phyloP scores from a whole-genome alignment of 345 rosid species.

The Populus simonii region DNA sequence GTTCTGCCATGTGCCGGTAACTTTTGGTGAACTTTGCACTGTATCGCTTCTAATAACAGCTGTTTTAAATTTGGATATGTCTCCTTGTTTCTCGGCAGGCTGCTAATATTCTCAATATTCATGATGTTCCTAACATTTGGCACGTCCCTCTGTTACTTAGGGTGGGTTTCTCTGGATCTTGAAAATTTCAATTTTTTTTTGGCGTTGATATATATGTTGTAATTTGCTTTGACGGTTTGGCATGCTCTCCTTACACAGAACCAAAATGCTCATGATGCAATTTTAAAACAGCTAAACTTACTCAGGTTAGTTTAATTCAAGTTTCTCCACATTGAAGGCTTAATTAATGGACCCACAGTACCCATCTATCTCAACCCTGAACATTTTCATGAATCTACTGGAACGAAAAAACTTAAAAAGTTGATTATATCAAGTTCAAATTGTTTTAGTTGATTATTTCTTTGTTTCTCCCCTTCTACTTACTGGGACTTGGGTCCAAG shows the following conservation, averaged over 20 bases:
- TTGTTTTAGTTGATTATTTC: not conserved
- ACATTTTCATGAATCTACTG: not conserved
- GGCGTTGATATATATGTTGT: not conserved
- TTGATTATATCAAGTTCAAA: not conserved
- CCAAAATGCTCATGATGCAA: conserved; percentile 86
- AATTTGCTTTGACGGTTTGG: conserved; percentile 10
- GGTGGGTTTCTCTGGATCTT: conserved; percentile 24
- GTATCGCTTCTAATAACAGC: not conserved
- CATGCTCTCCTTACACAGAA: conserved; percentile 45
- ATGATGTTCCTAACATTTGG: conserved; percentile 39
- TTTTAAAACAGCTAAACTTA: conserved; percentile 70
- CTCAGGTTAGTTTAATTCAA: conserved; percentile 48
- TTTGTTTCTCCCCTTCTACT: conserved; percentile 1
- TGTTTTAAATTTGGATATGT: not conserved
- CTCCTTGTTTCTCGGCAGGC: conserved; percentile 18
- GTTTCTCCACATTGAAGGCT: not conserved
- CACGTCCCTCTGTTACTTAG: conserved; percentile 32
- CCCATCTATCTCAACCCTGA: not conserved
- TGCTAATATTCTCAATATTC: conserved; percentile 35
- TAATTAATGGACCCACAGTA: not conserved
- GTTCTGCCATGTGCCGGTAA: conserved; percentile 56
- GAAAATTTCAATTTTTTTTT: not conserved
- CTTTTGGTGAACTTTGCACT: conserved; percentile 16
- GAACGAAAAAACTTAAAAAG: not conserved
- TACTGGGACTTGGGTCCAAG: not conserved